These are phyloP conservation scores for Pichia sporocuriosa DNA, from an alignment of 805 yeast genomes.

Conservation along the genomic window DNA sequence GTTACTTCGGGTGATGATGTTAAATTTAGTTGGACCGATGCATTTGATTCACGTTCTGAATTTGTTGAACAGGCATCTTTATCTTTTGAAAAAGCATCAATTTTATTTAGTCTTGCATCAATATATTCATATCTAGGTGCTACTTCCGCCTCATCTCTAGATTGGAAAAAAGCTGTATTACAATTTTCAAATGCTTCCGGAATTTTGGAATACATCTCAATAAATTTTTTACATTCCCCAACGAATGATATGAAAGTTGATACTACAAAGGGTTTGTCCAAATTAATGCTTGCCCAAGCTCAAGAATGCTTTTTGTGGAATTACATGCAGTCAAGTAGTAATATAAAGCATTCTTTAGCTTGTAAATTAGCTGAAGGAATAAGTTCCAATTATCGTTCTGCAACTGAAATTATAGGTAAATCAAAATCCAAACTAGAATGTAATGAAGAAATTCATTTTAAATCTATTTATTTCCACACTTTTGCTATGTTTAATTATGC, in stretches of 20 bases:
- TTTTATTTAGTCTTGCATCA: constrained; percentile 73
- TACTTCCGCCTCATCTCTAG: constrained; percentile 26
- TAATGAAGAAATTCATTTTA: constrained; percentile 44
- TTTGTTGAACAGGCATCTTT: constrained; percentile 65
- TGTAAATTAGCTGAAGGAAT: constrained; percentile 68
- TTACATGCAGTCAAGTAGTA: constrained; percentile 38
- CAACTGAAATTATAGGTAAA: constrained; percentile 39
- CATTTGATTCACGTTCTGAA: constrained; percentile 38
- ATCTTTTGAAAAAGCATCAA: constrained; percentile 85
- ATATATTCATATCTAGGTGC: constrained; percentile 46
- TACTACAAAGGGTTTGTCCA: constrained; percentile 55
- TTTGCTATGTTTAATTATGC: constrained; percentile 58
- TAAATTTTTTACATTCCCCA: constrained; percentile 86
- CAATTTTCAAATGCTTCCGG: constrained; percentile 74
- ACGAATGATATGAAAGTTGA: constrained; percentile 67
- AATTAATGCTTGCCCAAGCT: constrained; percentile 76
- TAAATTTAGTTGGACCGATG: constrained; percentile 76
- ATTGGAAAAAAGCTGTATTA: constrained; percentile 53
- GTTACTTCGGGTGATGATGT: constrained; percentile 24
- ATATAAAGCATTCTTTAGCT: constrained; percentile 59
- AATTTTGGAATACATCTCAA: constrained; percentile 60
- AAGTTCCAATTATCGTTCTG: constrained; percentile 45
- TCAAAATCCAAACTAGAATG: constrained; percentile 35
- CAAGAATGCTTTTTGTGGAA: constrained; percentile 76
- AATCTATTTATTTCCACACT: constrained; percentile 49